Percentiles rank a stretch among this genome's conserved stretches.
phyloP scores from a whole-genome alignment of 805 yeast species.

The Wickerhamiella qilinensis region DNA sequence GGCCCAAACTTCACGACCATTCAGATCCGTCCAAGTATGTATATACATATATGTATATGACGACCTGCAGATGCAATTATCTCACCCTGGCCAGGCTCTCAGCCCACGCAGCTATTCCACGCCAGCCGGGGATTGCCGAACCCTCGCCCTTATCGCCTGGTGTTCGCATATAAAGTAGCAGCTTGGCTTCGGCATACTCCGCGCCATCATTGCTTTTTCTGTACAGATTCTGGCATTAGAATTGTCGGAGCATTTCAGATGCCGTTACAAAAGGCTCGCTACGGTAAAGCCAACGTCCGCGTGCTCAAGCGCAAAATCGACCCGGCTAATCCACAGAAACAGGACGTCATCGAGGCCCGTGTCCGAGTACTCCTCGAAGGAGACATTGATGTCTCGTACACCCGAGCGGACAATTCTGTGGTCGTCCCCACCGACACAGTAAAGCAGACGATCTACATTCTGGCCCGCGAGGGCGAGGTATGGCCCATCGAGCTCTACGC shows the following conservation, averaged over 20 bases:
- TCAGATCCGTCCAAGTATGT: too few relatives aligned
- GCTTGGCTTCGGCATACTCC: too few relatives aligned
- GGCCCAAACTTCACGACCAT: too few relatives aligned
- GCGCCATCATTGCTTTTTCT: too few relatives aligned
- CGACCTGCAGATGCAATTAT: too few relatives aligned
- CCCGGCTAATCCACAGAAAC: constrained; percentile 51
- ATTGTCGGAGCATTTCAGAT: not conserved
- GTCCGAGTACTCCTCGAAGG: constrained; percentile 65
- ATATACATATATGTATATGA: too few relatives aligned
- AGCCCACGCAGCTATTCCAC: not conserved
- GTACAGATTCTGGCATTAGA: not conserved
- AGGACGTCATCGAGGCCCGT: constrained; percentile 74
- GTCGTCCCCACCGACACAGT: constrained; percentile 91
- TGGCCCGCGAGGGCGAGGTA: constrained; percentile 68
- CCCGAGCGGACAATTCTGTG: constrained; percentile 74
- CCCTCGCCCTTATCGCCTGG: constrained; percentile 3
- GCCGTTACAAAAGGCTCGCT: constrained; percentile 22
- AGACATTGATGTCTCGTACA: constrained; percentile 63
- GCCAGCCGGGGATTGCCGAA: constrained; percentile 2
- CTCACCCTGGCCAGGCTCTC: too few relatives aligned
- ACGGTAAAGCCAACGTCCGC: constrained; percentile 89
- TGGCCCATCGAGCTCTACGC: constrained; percentile 90
- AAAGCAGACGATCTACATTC: constrained; percentile 70
- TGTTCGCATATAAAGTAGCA: too few relatives aligned
- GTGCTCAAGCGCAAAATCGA: constrained; percentile 78